These are phyloP conservation scores for Vicia faba DNA, from an alignment of 306 rosid species.

Conservation along the genomic window DNA sequence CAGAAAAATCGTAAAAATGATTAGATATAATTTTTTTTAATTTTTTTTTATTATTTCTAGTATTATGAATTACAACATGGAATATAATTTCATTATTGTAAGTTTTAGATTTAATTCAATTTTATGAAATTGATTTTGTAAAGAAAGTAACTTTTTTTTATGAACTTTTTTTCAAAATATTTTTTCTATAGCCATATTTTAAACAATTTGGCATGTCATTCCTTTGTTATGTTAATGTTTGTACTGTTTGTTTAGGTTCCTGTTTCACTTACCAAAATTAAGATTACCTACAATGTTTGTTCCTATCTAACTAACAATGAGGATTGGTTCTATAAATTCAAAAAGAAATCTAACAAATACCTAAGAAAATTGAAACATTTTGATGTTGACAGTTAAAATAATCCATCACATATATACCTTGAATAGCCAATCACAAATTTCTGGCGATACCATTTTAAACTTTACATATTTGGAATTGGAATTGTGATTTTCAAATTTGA, in stretches of 20 bases:
- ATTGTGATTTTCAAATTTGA: conserved; percentile 25
- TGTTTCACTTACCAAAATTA: conserved; percentile 18
- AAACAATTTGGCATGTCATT: too few species aligned
- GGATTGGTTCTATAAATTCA: conserved; percentile 6
- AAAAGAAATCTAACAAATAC: not conserved
- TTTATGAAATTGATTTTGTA: too few species aligned
- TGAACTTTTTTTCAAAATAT: too few species aligned
- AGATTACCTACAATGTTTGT: not conserved
- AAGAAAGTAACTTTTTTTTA: too few species aligned
- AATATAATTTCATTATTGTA: too few species aligned
- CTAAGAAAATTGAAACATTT: conserved; percentile 29
- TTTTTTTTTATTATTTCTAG: too few species aligned
- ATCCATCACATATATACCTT: conserved; percentile 27
- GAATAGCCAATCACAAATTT: conserved; percentile 26
- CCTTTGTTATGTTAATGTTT: too few species aligned
- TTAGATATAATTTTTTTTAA: too few species aligned
- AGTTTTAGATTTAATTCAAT: too few species aligned
- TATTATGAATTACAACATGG: too few species aligned
- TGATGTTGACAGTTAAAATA: conserved; percentile 35
- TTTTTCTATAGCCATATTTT: too few species aligned
- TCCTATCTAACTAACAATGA: conserved; percentile 1
- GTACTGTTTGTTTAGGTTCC: not conserved
- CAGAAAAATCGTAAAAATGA: too few species aligned
- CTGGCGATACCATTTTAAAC: conserved; percentile 6
- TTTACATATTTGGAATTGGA: conserved; percentile 19